A percentile compares a stretch with the other conserved stretches of the same genome.
These are phyloP conservation scores for Xylariomycetidae sp. DNA, from an alignment of 2,329 filamentous ascomycete genomes.

Conservation along the genomic window DNA sequence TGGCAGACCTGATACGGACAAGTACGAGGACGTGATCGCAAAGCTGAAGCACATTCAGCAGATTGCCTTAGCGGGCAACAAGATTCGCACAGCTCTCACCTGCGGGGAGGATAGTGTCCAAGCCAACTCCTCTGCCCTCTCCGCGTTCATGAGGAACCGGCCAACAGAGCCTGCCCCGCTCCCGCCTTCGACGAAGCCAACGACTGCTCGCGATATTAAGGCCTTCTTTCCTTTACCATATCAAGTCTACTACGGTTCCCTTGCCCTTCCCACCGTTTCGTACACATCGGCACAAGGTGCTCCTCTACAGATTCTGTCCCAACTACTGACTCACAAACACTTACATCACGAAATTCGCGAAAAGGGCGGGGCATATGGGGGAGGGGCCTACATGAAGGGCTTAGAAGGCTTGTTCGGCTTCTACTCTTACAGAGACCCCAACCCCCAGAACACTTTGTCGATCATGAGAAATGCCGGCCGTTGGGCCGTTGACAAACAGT, in stretches of 20 bases:
- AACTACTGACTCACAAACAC: constrained; percentile 93
- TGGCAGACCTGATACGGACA: constrained; percentile 63
- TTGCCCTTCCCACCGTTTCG: constrained; percentile 76
- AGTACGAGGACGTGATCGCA: constrained; percentile 67
- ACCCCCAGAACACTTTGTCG: constrained; percentile 79
- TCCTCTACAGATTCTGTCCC: constrained; percentile 80
- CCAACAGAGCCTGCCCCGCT: constrained; percentile 40
- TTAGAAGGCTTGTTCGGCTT: constrained; percentile 87
- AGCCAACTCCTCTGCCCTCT: constrained; percentile 66
- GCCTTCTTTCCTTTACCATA: constrained; percentile 93
- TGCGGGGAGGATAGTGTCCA: constrained; percentile 71
- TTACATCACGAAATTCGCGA: constrained; percentile 96
- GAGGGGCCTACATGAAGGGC: constrained; percentile 76
- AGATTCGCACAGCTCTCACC: constrained; percentile 76
- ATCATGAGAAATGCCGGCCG: constrained; percentile 79
- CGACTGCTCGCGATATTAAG: constrained; percentile 52
- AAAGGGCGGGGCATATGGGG: constrained; percentile 94
- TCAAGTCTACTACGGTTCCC: constrained; percentile 90
- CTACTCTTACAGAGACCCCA: constrained; percentile 95
- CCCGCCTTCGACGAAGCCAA: constrained; percentile 26
- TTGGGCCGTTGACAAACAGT: constrained; percentile 77
- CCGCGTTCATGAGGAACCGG: constrained; percentile 63
- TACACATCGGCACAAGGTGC: constrained; percentile 74
- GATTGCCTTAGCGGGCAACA: constrained; percentile 65
- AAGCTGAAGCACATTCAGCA: constrained; percentile 84